Base-by-base conservation (phyloP, 768 basidiomycete species). In the Leucocoprinus leucothites region DNA sequence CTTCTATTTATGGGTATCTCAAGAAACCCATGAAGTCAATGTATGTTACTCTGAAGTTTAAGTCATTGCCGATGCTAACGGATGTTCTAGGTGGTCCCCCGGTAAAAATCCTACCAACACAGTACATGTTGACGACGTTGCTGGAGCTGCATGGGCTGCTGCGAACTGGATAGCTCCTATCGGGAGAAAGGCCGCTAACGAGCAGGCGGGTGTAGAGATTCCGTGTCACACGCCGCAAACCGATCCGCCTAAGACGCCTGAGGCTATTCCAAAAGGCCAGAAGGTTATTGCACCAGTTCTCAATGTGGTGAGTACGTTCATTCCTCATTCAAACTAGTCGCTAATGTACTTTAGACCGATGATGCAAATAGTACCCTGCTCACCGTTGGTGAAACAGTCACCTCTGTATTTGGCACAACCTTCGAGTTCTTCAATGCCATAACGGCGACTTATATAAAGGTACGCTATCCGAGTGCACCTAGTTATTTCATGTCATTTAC, bases 21-120 rank as follows among this genome's bases (percentile, higher is more conserved):
- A 82, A 90, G 65, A 85, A 89, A 61, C 89, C 90, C 1, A 89
- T 94, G 85, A 91, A 89, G 67, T 87, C 85, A 9, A 75, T 93
- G 89, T 92, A 62, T 60, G 85, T 62, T 40, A 19, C 28, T 22
- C 9, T 46, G 41, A 46, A 13, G 52, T 25, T 53, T 13, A 35
- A 54, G 9, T 51, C 22, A 38, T 22, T 36, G 38, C 46, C 21
- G 57, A 51, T 48, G 56, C 34, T 64, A 34, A 70, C 45, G 36
- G 44, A 35, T 41, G 31, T 55, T 34, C 1, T 59, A 91, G 90
- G 66, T 90, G 89, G 87, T 81, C 86, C 8, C 89, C 89, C 4
- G 88, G 90, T 26, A 87, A 84, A 67, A 81, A 89, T 57, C 77
- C 85, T 9, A 83, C 82, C 21, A 79, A 93, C 63, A 91, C 89